A percentile compares a stretch with the other conserved stretches of the same genome.
Conservation (phyloP, 2,329 filamentous ascomycete genomes). For the Colletotrichum lentis region DNA sequence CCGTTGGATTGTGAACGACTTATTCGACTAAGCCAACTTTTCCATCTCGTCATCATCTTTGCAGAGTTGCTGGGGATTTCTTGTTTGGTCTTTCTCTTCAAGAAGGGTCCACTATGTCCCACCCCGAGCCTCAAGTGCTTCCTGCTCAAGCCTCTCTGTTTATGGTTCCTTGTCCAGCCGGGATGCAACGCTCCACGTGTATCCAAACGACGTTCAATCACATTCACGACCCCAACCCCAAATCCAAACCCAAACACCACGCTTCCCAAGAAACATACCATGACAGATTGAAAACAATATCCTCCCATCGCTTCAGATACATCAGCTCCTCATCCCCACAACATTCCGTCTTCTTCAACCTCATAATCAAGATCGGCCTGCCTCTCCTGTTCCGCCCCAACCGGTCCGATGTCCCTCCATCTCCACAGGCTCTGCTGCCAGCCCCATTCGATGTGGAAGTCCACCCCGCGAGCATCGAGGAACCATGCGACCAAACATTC, state of each 20-base stretch:
- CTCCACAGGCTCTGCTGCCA: slow-evolving; percentile 24
- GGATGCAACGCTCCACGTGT: background rate
- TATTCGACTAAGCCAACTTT: too few relatives aligned
- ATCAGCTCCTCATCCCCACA: slow-evolving; percentile 11
- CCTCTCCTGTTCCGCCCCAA: slow-evolving; percentile 32
- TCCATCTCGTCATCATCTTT: too few relatives aligned
- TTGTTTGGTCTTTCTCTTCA: background rate
- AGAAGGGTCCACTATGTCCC: too few relatives aligned
- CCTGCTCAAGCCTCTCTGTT: background rate
- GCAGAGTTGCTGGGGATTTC: too few relatives aligned
- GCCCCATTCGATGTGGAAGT: slow-evolving; percentile 37
- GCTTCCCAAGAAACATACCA: slow-evolving; percentile 3
- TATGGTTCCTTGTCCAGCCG: background rate
- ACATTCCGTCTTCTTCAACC: slow-evolving; percentile 20
- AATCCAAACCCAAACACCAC: slow-evolving; percentile 19
- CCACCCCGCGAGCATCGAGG: slow-evolving; percentile 35
- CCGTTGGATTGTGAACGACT: background rate
- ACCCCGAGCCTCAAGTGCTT: background rate
- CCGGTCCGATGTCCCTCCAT: slow-evolving; percentile 22
- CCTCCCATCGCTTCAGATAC: too few relatives aligned
- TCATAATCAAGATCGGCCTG: slow-evolving; percentile 12
- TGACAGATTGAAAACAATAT: background rate
- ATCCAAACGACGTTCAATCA: background rate
- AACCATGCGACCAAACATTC: slow-evolving; percentile 38
- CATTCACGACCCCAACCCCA: too few relatives aligned